These are phyloP conservation scores for Leccinum imitatum DNA, from an alignment of 768 basidiomycete genomes.

Conservation along the genomic window DNA sequence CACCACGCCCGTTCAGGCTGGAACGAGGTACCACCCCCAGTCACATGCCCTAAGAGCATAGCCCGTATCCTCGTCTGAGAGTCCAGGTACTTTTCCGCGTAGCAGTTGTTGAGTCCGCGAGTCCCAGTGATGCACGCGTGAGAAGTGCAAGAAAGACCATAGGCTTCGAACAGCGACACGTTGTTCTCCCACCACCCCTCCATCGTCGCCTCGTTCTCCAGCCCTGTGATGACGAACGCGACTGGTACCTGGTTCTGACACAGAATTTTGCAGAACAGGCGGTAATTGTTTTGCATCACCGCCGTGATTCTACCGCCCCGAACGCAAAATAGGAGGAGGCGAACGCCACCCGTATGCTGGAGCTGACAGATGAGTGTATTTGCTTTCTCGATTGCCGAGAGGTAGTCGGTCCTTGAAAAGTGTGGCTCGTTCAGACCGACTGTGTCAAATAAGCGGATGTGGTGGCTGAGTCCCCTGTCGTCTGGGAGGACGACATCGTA, in stretches of 20 bases:
- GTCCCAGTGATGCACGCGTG: constrained; percentile 42
- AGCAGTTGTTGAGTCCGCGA: constrained; percentile 24
- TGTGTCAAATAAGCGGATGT: constrained; percentile 35
- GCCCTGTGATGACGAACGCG: constrained; percentile 31
- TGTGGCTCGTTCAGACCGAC: constrained; percentile 32
- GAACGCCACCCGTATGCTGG: constrained; percentile 29
- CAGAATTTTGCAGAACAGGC: constrained; percentile 29
- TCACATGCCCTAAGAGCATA: constrained; percentile 21
- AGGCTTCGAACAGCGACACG: constrained; percentile 28
- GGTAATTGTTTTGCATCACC: constrained; percentile 32
- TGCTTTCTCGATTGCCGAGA: constrained; percentile 32
- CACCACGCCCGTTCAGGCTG: constrained; percentile 22
- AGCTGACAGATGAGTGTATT: constrained; percentile 37
- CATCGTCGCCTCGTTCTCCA: constrained; percentile 35
- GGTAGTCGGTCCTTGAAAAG: constrained; percentile 22
- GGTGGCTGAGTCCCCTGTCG: constrained; percentile 14
- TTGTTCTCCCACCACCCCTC: constrained; percentile 38
- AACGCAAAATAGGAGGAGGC: constrained; percentile 35
- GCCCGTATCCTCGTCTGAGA: constrained; percentile 30
- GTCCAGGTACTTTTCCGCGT: constrained; percentile 31
- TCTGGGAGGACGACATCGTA: constrained; percentile 29
- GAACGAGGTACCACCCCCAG: constrained; percentile 18
- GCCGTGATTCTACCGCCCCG: constrained; percentile 34
- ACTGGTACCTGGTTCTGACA: constrained; percentile 34
- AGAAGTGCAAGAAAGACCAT: constrained; percentile 25